A percentile compares a stretch with the other conserved stretches of the same genome.
phyloP scores from a whole-genome alignment of 1,284 basidiomycete species.

The Tilletiopsis washingtonensis region DNA sequence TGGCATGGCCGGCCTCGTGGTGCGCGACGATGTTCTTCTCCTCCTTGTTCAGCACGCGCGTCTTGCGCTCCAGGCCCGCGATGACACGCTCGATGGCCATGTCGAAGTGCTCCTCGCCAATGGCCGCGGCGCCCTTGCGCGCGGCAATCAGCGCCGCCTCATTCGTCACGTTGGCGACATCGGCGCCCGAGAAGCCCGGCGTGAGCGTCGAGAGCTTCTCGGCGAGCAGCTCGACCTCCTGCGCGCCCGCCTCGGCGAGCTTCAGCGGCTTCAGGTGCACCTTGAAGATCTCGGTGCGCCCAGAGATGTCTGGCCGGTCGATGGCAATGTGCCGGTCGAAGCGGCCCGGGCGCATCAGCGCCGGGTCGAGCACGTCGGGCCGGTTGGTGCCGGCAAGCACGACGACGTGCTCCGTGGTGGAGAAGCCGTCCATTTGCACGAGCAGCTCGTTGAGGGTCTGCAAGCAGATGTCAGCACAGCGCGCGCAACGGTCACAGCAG shows the following conservation, averaged over 20 bases:
- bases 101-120: slow-evolving; percentile 84
- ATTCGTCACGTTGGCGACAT: slow-evolving; percentile 98
- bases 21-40: slow-evolving; percentile 99
- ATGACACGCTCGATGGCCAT: slow-evolving; percentile 97
- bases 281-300: slow-evolving; percentile 84
- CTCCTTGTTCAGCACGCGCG: slow-evolving; percentile 78
- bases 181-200: slow-evolving; percentile 95
- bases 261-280: slow-evolving; percentile 83
- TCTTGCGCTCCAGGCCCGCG: slow-evolving; percentile 92
- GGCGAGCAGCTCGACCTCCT: slow-evolving; percentile 47
- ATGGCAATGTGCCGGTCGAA: slow-evolving; percentile 96
- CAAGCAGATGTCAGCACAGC: too few relatives aligned
- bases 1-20: slow-evolving; percentile 96
- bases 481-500: too few relatives aligned
- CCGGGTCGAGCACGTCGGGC: slow-evolving; percentile 88
- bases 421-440: slow-evolving; percentile 99
- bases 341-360: slow-evolving; percentile 90
- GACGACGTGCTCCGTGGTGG: slow-evolving; percentile 89
- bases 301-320: slow-evolving; percentile 87
- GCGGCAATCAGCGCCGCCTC: slow-evolving; percentile 95
- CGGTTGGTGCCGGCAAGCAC: slow-evolving; percentile 95
- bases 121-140: slow-evolving; percentile 67
- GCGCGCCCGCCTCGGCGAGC: slow-evolving; percentile 23
- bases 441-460: slow-evolving; percentile 96
- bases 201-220: slow-evolving; percentile 87